Evolutionary conservation across 2,329 filamentous ascomycete genomes (phyloP), one percentile per base, ranked within the genome.

Genomic region (Diaporthe sp.): DNA sequence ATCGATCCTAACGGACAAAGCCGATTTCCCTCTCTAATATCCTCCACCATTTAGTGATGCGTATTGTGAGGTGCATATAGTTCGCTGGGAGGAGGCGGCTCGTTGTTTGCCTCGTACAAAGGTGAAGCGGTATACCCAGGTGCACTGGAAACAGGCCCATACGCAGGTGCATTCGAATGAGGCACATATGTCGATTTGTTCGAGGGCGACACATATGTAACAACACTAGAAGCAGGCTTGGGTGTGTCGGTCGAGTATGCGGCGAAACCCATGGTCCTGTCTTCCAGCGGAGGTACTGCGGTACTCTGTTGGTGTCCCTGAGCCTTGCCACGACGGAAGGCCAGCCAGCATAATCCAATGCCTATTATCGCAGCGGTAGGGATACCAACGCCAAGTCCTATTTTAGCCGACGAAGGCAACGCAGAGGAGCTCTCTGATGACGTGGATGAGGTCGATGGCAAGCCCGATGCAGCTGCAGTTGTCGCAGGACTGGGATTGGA

Each of bases 81-180:
- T 17, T 58, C 55, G 55, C 55, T 58, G 17, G 31, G 28, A n/a
- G 31, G 2, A 58, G 55, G 28, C 55, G 28, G 55, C 28, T 58
- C 55, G 15, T 58, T 58, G 55, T 22, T 58, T 58, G 28, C 55
- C 55, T 58, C 55, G 28, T 34, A 58, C 28, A 58, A 31, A 37
- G 55, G 20, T 58, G 55, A 15, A 15, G 28, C 28, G 17, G 28
- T 34, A 9, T 37, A 28, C 13, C 4, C n/a, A 13, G 8, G 51
- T 25, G 51, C 12, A 25, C 6, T 53, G 13, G 10, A 13, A 25
- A 13, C n/a, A 53, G 51, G 22, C n/a, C n/a, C 51, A 5, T 53
- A 28, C 12, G n/a, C n/a, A 13, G 22, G 28, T 17, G 28, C 31
- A 58, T 31, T 34, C 8, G 31, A 20, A 34, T 2, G 28, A 58